Conservation (phyloP, 768 basidiomycete genomes). For the Tephrocybe sp. region DNA sequence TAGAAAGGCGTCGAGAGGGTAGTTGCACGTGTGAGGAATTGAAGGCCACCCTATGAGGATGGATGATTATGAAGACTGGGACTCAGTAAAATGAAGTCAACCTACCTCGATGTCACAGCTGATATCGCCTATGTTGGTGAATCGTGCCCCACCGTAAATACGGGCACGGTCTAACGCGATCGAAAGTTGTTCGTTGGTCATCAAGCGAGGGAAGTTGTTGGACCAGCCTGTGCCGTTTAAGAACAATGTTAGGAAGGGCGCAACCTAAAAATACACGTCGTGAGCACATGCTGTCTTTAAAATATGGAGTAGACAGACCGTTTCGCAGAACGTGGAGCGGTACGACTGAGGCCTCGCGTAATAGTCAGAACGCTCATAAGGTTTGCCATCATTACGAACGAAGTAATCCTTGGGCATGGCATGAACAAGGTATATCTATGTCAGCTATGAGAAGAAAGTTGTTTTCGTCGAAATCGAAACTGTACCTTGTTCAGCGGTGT, state of each 20-base stretch:
- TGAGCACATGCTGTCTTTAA: no score
- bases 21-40: constrained; percentile 76
- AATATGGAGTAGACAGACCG: constrained; percentile 37
- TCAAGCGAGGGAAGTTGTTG: constrained; percentile 72
- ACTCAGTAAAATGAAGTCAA: not conserved
- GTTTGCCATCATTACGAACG: constrained; percentile 48
- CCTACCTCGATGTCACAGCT: constrained; percentile 82
- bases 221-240: constrained; percentile 90
- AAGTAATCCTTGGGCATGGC: constrained; percentile 72
- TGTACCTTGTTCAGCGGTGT: constrained; percentile 59
- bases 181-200: constrained; percentile 65
- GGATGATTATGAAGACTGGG: not conserved
- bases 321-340: constrained; percentile 64
- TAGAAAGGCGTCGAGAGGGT: constrained; percentile 81
- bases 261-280: constrained; percentile 49
- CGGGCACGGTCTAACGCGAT: constrained; percentile 49
- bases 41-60: constrained; percentile 69
- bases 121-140: constrained; percentile 81
- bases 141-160: constrained; percentile 52
- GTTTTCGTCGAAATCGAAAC: not conserved
- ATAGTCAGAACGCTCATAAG: constrained; percentile 69
- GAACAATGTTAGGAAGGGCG: constrained; percentile 82
- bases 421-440: constrained; percentile 80
- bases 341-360: constrained; percentile 71
- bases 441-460: not conserved